These are phyloP conservation scores for Neurospora sp. DNA, from an alignment of 495 filamentous ascomycete species.

Conservation along the genomic window DNA sequence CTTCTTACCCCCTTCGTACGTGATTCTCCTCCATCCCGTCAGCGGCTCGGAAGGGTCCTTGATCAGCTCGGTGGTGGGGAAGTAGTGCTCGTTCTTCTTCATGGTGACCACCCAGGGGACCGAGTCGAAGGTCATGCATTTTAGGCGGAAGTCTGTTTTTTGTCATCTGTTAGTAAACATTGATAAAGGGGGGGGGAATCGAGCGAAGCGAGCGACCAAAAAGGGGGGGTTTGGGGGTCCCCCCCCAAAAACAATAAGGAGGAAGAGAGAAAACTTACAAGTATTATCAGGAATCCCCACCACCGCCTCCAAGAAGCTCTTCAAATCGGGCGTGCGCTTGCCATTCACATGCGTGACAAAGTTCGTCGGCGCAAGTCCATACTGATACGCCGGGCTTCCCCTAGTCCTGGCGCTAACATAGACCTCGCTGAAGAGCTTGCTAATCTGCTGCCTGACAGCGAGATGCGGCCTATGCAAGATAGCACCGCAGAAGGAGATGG, in stretches of 20 bases:
- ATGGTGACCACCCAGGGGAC: slow-evolving; percentile 97
- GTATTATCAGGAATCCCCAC: slow-evolving; percentile 88
- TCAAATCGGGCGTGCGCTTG: slow-evolving; percentile 66
- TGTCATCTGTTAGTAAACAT: too few relatives aligned
- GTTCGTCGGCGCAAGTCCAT: slow-evolving; percentile 88
- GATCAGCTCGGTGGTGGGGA: slow-evolving; percentile 80
- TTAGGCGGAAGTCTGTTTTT: slow-evolving; percentile 68
- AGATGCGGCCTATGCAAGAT: slow-evolving; percentile 89
- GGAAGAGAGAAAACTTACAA: slow-evolving; percentile 38
- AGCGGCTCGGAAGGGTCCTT: slow-evolving; percentile 50
- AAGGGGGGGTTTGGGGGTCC: neutral
- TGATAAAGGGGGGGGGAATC: neutral
- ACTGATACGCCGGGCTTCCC: slow-evolving; percentile 84
- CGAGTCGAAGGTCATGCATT: slow-evolving; percentile 92
- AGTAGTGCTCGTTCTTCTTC: slow-evolving; percentile 99
- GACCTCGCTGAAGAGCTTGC: slow-evolving; percentile 91
- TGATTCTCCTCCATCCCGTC: slow-evolving; percentile 61
- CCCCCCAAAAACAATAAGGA: neutral
- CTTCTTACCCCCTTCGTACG: slow-evolving; percentile 51
- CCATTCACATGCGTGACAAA: slow-evolving; percentile 96
- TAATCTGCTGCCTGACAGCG: slow-evolving; percentile 93
- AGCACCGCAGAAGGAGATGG: slow-evolving; percentile 91
- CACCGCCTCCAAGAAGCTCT: slow-evolving; percentile 66
- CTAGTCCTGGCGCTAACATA: slow-evolving; percentile 82
- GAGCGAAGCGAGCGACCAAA: neutral